Percentiles rank a stretch among this genome's conserved stretches.
These are phyloP conservation scores for Talaromyces nanjingensis DNA, from an alignment of 495 filamentous ascomycete genomes.

Conservation along the genomic window DNA sequence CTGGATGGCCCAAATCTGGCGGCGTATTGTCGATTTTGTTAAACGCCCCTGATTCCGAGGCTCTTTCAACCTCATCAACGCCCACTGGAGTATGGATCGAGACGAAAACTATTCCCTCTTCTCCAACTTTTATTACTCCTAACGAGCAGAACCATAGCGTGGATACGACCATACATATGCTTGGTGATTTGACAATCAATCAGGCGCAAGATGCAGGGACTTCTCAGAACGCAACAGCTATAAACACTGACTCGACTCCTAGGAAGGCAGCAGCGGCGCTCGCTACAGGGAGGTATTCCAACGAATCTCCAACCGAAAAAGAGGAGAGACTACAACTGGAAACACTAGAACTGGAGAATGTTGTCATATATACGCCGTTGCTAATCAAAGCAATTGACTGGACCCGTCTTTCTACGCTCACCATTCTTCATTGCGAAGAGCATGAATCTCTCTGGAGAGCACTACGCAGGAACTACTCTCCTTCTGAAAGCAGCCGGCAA, in stretches of 20 bases:
- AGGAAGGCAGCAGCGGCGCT: neutral
- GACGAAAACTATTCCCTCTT: neutral
- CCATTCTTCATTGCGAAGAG: slow-evolving; percentile 70
- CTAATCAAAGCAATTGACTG: slow-evolving; percentile 72
- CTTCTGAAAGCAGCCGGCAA: slow-evolving; percentile 22
- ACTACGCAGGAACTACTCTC: slow-evolving; percentile 64
- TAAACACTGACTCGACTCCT: neutral
- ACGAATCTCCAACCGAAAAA: neutral
- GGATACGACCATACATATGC: neutral
- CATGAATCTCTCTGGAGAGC: slow-evolving; percentile 79
- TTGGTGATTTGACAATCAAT: neutral
- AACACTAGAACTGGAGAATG: slow-evolving; percentile 75
- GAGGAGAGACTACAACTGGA: slow-evolving; percentile 56
- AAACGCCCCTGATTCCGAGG: slow-evolving; percentile 8
- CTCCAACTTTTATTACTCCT: neutral
- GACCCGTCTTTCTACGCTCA: slow-evolving; percentile 68
- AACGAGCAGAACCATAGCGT: neutral
- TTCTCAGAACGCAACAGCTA: neutral
- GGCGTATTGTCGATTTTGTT: slow-evolving; percentile 71
- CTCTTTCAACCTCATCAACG: neutral
- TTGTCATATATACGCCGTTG: slow-evolving; percentile 62
- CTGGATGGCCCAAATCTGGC: slow-evolving; percentile 44
- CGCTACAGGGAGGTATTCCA: neutral
- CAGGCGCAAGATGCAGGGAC: neutral
- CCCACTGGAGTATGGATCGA: neutral